These are phyloP conservation scores for Exobasidium cylindrosporum DNA, from an alignment of 1,284 basidiomycete species.

Conservation along the genomic window DNA sequence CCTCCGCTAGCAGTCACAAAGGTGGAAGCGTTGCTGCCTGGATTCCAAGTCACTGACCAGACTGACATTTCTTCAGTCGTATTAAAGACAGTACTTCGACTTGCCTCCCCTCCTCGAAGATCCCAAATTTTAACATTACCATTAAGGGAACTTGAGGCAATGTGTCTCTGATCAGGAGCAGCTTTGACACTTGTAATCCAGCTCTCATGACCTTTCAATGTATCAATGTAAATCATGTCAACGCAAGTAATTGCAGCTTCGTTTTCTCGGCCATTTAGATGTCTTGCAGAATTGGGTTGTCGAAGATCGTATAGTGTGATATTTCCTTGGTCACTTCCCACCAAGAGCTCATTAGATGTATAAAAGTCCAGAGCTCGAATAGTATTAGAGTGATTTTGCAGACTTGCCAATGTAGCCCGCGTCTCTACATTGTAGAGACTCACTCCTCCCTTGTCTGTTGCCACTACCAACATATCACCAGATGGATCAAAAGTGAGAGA, in stretches of 20 bases:
- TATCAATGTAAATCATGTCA: neutral
- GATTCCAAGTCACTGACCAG: neutral
- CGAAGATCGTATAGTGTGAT: neutral
- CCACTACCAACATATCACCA: neutral
- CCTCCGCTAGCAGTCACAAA: constrained; percentile 3
- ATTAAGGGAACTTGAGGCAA: neutral
- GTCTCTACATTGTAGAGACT: neutral
- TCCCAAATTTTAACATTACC: constrained; percentile 2
- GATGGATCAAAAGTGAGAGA: neutral
- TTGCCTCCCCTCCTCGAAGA: neutral
- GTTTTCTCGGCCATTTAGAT: neutral
- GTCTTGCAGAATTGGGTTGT: neutral
- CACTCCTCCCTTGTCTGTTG: neutral
- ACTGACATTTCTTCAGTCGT: neutral
- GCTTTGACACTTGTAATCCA: neutral
- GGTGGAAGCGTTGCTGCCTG: neutral
- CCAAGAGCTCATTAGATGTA: neutral
- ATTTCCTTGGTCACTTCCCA: neutral
- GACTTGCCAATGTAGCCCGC: neutral
- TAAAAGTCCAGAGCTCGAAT: neutral
- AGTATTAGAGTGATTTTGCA: neutral
- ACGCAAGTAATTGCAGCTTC: neutral
- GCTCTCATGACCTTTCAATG: neutral
- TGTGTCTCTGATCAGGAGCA: neutral
- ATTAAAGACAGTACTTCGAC: neutral